Conservation (phyloP, 371 early-diverging fungal genomes). For the Nematocida displodere region DNA sequence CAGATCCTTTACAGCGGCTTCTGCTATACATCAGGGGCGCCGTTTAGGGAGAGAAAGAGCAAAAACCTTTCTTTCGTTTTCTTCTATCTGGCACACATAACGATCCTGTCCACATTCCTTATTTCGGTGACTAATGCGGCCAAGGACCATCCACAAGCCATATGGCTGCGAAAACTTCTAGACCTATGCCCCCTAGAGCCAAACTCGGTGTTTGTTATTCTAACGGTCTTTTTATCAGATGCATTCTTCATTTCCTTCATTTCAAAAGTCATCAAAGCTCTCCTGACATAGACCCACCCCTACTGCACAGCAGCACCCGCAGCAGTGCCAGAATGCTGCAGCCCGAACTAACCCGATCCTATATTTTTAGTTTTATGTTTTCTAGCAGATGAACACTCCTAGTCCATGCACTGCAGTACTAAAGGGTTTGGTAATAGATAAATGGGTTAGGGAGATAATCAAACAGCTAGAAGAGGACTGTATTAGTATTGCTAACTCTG, state of each 20-base stretch:
- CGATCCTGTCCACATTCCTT: constrained; percentile 11
- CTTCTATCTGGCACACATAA: constrained; percentile 25
- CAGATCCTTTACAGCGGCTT: constrained; percentile 45
- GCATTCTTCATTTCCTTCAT: constrained; percentile 6
- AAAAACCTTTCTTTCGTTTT: constrained; percentile 10
- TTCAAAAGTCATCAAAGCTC: not conserved
- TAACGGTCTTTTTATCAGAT: constrained; percentile 6
- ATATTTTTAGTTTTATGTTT: no score
- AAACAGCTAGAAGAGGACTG: constrained; percentile 24
- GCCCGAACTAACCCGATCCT: no score
- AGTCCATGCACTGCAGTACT: not conserved
- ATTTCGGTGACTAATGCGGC: not conserved
- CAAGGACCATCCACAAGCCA: not conserved
- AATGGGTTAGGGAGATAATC: constrained; percentile 38
- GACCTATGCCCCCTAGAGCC: constrained; percentile 27
- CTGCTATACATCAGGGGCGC: constrained; percentile 39
- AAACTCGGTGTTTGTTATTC: not conserved
- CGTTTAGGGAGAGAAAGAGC: constrained; percentile 21
- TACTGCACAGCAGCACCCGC: no score
- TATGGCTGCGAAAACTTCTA: not conserved
- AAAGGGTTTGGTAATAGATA: not conserved
- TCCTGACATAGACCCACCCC: no score
- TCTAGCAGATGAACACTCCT: not conserved
- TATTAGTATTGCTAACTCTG: not conserved
- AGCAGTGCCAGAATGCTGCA: no score